Evolutionary conservation across 2,329 filamentous ascomycete species (phyloP), one percentile per base, ranked within the genome.

Genomic region (Biscogniauxia sp.): DNA sequence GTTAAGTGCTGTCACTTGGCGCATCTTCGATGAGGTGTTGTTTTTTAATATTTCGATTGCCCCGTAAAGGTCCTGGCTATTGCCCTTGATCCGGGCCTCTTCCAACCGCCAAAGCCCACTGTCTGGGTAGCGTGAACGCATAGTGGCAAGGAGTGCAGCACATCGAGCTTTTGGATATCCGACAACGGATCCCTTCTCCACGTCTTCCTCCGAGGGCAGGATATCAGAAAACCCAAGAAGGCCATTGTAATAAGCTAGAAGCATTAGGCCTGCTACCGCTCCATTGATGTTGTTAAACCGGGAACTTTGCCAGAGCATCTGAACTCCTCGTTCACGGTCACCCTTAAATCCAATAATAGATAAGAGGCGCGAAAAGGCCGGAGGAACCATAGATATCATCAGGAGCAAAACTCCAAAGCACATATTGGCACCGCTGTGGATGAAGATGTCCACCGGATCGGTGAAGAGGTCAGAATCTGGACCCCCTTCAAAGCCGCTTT

Each of bases 341-440:
- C 95, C 95, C 63, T 86, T 88, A 77, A 98, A 98, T 1, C 95
- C 95, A 28, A 97, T 90, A 51, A 98, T 89, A 61, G 89, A 91
- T 3, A 98, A 82, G 1, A 99, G 84, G 59, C 87, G 90, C n/a
- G 86, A 89, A 74, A 98, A 97, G 0, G 93, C 87, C 0, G 95
- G 95, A 0, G 95, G 96, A 0, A 98, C 88, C 79, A 98, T 90
- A 13, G 92, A 96, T n/a, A 98, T 88, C 57, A 98, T 82, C 1
- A 98, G 82, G 15, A 96, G 83, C 1, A 98, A 78, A 32, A 96
- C 84, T 2, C 95, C 95, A 69, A 93, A 97, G 75, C 93, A 97
- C 75, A 97, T 89, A 72, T 91, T 95, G 5, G 88, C 86, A 9
- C 93, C 94, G 0, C 92, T 93, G 73, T 97, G 92, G 45, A 97